A percentile compares a stretch with the other conserved stretches of the same genome.
phyloP scores from a whole-genome alignment of 78 protist species.

The slime mould (Dictyostelium discoideum) region DNA sequence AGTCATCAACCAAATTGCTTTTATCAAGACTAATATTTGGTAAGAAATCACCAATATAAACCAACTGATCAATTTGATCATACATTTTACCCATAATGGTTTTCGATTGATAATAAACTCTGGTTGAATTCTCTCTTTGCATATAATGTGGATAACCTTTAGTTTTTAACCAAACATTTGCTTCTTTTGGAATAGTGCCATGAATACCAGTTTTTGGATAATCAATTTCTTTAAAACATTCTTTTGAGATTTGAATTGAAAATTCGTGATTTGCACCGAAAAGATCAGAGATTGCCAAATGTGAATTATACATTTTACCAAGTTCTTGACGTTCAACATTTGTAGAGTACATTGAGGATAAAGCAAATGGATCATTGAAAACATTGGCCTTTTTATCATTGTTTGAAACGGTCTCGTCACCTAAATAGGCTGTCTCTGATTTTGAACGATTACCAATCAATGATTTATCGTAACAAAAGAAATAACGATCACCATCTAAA shows the following conservation, averaged over 20 bases:
- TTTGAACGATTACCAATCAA: background rate
- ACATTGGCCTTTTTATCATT: background rate
- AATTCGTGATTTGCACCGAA: background rate
- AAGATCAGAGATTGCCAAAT: conserved; percentile 13
- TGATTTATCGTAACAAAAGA: conserved; percentile 35
- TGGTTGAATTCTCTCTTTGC: background rate
- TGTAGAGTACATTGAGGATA: background rate
- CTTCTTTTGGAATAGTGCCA: conserved; percentile 17
- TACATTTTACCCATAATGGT: conserved; percentile 1
- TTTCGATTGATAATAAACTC: background rate
- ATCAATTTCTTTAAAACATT: conserved; percentile 74
- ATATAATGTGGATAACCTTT: conserved; percentile 5
- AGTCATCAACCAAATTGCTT: background rate
- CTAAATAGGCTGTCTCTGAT: background rate
- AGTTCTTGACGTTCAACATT: conserved; percentile 7
- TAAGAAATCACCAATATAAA: background rate
- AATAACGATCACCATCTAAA: conserved; percentile 85
- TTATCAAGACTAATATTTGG: background rate
- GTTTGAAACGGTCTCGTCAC: background rate
- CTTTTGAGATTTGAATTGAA: conserved; percentile 32
- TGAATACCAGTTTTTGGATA: conserved; percentile 75
- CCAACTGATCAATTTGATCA: background rate
- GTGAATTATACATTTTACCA: conserved; percentile 60
- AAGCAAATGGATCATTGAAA: background rate
- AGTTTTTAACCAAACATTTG: background rate